Base-by-base conservation (phyloP, 768 basidiomycete genomes). In the Trichaptum fuscoviolaceum region DNA sequence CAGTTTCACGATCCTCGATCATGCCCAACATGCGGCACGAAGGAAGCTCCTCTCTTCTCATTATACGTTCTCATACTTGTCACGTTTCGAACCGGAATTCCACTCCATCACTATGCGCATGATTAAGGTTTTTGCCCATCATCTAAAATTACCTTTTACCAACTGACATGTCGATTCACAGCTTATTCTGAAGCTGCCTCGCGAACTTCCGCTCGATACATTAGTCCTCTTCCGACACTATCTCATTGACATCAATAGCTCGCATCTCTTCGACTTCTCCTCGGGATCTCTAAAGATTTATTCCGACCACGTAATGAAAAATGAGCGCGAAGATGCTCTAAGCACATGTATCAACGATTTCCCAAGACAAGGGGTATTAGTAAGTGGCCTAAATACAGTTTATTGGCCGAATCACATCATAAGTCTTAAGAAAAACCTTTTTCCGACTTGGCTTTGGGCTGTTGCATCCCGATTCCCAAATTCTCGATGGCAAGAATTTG, bases 1-100 rank as follows among this genome's bases (percentile, higher is more conserved):
- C 70, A 92, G 91, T 64, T 92, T 92, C 91, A 93, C 90, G 66
- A 91, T 90, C 63, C 83, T 93, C 66, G 87, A 89, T 72, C 89
- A 92, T 69, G 80, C 86, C 67, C 80, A 82, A 66, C 90, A 93
- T 76, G 81, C 84, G 59, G 81, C 84, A 63, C 88, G 90, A 74
- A 87, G 89, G 67, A 91, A 88, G 77, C 88, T 82, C 63, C 92
- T 90, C 75, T 87, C 89, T 17, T 84, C 87, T 17, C 91, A 92
- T 75, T 93, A 92, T 75, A 84, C 78, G 59, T 84, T 84, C 1
- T 77, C 81, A 65, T 90, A 87, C 73, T 76, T 93, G 67, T 78
- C 83, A 63, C 80, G 85, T 67, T 91, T 91, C 73, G 89, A 93
- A 73, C 81, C 84, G 0, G 89, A 92, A 73, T 85, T 91, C 72